These are phyloP conservation scores for Canna indica DNA, from an alignment of 176 grass and related monocot genomes.

Conservation along the genomic window DNA sequence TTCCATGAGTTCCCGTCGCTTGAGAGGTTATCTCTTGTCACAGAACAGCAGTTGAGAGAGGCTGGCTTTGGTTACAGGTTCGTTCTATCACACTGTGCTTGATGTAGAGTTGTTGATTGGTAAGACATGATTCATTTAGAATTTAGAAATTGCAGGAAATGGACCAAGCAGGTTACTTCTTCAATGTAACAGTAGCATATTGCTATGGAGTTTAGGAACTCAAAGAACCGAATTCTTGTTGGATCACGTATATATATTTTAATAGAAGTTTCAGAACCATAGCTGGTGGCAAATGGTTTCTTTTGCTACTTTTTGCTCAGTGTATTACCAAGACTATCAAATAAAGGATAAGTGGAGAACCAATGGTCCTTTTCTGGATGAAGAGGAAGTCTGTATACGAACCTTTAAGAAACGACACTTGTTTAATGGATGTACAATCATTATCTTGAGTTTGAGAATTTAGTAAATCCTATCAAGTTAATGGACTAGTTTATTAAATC, in stretches of 20 bases:
- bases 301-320: neutral
- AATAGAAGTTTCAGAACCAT: too few species aligned
- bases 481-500: too few species aligned
- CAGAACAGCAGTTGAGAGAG: constrained; percentile 78
- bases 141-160: neutral
- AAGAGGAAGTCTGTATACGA: too few species aligned
- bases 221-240: neutral
- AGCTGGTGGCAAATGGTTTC: neutral
- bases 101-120: neutral
- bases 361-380: too few species aligned
- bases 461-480: too few species aligned
- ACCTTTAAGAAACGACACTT: too few species aligned
- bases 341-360: too few species aligned
- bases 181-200: neutral
- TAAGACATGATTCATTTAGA: neutral
- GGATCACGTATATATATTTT: too few species aligned
- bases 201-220: neutral
- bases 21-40: constrained; percentile 44
- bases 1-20: constrained; percentile 76
- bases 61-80: constrained; percentile 88
- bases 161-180: neutral
- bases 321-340: neutral
- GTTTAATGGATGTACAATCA: too few species aligned
- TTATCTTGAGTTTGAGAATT: too few species aligned
- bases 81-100: neutral